These are phyloP conservation scores for Rhododendron mucronatum DNA, from an alignment of 148 eudicot genomes.

Conservation along the genomic window DNA sequence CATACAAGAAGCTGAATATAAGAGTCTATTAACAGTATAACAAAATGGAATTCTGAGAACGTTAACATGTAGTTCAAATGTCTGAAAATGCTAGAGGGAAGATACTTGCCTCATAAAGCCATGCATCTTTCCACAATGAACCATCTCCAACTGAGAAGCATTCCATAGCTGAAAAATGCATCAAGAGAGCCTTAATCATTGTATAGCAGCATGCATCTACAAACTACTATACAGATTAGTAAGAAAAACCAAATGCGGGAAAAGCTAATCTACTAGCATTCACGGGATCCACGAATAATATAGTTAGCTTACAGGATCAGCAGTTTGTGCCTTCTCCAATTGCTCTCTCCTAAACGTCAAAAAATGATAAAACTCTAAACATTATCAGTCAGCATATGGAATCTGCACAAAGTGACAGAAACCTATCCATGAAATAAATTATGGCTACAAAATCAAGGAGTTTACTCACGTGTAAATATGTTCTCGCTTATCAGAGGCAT, in stretches of 20 bases:
- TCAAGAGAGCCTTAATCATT: slow-evolving; percentile 5
- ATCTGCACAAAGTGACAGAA: slow-evolving; percentile 3
- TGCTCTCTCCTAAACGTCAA: slow-evolving; percentile 61
- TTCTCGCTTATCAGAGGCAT: slow-evolving; percentile 85
- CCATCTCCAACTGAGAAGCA: slow-evolving; percentile 98
- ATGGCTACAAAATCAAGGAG: slow-evolving; percentile 3
- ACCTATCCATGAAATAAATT: neutral
- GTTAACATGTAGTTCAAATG: neutral
- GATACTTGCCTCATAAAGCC: slow-evolving; percentile 94
- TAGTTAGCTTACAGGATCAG: slow-evolving; percentile 67
- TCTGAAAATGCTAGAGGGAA: neutral
- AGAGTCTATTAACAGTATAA: neutral
- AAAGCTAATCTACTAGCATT: neutral
- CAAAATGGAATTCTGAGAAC: neutral
- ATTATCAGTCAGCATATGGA: neutral
- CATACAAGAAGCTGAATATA: neutral
- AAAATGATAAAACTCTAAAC: neutral
- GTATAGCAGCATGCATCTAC: slow-evolving; percentile 13
- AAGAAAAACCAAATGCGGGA: neutral
- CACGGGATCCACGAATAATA: neutral
- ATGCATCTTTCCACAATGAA: slow-evolving; percentile 90
- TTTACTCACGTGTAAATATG: slow-evolving; percentile 77
- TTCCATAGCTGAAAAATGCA: slow-evolving; percentile 83
- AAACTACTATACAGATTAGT: neutral
- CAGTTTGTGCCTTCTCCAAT: slow-evolving; percentile 94